These are phyloP conservation scores for Boletus coccyginus DNA, from an alignment of 768 basidiomycete genomes.

Conservation along the genomic window DNA sequence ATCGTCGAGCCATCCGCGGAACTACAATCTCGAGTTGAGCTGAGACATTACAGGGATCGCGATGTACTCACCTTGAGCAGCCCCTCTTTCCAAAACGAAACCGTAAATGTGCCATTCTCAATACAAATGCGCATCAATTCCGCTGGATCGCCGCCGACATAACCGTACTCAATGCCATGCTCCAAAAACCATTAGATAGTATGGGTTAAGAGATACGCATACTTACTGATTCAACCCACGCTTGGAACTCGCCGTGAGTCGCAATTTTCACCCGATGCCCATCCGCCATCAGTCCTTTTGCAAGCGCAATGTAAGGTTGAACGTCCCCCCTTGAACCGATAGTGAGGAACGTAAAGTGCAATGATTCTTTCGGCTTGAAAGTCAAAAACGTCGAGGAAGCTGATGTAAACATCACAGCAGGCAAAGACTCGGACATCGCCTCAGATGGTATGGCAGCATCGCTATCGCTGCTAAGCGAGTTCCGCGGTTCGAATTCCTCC, in stretches of 20 bases:
- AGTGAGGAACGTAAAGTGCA: slow-evolving; percentile 92
- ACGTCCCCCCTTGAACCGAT: slow-evolving; percentile 97
- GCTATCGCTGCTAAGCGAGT: slow-evolving; percentile 32
- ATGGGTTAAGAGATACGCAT: neutral
- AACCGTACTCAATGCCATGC: slow-evolving; percentile 96
- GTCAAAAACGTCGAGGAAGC: slow-evolving; percentile 95
- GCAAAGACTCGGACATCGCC: slow-evolving; percentile 63
- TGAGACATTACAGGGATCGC: neutral
- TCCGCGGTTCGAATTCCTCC: slow-evolving; percentile 74
- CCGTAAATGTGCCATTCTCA: slow-evolving; percentile 96
- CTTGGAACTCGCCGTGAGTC: slow-evolving; percentile 91
- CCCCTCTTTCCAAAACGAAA: slow-evolving; percentile 91
- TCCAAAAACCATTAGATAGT: slow-evolving; percentile 30
- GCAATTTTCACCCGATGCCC: slow-evolving; percentile 91
- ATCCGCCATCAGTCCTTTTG: slow-evolving; percentile 86
- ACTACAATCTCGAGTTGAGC: slow-evolving; percentile 44
- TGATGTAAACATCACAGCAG: slow-evolving; percentile 95
- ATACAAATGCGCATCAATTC: slow-evolving; percentile 98
- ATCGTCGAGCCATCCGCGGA: slow-evolving; percentile 98
- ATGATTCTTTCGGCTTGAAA: slow-evolving; percentile 83
- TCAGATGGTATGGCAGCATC: slow-evolving; percentile 51
- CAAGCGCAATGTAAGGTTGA: slow-evolving; percentile 95
- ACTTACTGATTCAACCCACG: slow-evolving; percentile 93
- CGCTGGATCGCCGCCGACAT: slow-evolving; percentile 95
- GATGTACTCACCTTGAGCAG: slow-evolving; percentile 65